These are phyloP conservation scores for Colletotrichum salicis DNA, from an alignment of 2,329 filamentous ascomycete genomes.

Conservation along the genomic window DNA sequence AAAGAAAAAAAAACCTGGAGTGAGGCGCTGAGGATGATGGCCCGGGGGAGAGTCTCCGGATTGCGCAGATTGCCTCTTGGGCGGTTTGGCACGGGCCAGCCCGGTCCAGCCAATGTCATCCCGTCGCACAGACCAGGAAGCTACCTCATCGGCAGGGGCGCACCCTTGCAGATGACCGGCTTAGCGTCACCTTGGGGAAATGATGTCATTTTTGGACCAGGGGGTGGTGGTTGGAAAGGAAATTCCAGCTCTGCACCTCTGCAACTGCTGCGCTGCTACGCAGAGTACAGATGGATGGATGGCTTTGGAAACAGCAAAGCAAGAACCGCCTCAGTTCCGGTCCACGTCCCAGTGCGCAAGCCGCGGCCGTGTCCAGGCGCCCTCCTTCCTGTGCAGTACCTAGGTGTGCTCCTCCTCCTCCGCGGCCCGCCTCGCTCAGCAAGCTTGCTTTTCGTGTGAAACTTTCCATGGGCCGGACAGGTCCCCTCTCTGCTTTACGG, in stretches of 20 bases:
- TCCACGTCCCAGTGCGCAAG: neutral
- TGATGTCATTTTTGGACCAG: constrained; percentile 30
- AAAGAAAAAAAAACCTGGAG: neutral
- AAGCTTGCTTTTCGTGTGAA: constrained; percentile 34
- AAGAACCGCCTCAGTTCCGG: neutral
- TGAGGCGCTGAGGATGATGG: neutral
- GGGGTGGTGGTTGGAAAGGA: constrained; percentile 1
- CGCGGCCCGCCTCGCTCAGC: neutral
- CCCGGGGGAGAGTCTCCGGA: constrained; percentile 33
- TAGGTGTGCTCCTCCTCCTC: neutral
- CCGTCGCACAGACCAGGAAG: constrained; percentile 20
- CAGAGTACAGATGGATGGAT: constrained; percentile 11
- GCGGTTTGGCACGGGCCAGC: constrained; percentile 14
- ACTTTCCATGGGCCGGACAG: neutral
- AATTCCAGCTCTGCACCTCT: constrained; percentile 14
- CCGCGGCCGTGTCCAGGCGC: neutral
- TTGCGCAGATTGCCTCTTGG: neutral
- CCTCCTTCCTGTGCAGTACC: neutral
- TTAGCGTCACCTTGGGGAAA: constrained; percentile 5
- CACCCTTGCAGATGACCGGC: neutral
- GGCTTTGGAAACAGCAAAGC: constrained; percentile 18
- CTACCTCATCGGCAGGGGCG: constrained; percentile 11
- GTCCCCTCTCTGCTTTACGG: neutral
- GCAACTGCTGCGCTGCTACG: too few relatives aligned
- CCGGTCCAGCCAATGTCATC: constrained; percentile 25